Percentiles rank a stretch among this genome's conserved stretches.
phyloP scores from a whole-genome alignment of 768 basidiomycete species.

The Termitomyces sp. region DNA sequence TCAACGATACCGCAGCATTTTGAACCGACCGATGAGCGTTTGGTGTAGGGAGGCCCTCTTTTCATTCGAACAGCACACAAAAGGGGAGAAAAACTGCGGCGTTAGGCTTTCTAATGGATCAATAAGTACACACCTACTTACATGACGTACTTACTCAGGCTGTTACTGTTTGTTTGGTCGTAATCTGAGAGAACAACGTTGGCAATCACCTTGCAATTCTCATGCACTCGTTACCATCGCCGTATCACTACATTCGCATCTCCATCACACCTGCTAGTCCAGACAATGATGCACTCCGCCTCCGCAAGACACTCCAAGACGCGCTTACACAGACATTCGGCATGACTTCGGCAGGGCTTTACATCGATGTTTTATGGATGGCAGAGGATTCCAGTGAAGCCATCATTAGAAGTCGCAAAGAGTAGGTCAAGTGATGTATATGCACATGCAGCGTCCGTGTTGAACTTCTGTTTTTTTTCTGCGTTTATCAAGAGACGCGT shows the following conservation, averaged over 20 bases:
- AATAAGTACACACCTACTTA: not conserved
- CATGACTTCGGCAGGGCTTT: slow-evolving; percentile 39
- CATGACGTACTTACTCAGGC: not conserved
- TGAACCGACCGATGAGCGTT: slow-evolving; percentile 1
- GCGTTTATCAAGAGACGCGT: slow-evolving; percentile 24
- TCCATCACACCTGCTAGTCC: slow-evolving; percentile 29
- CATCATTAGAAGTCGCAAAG: slow-evolving; percentile 34
- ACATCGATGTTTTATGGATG: slow-evolving; percentile 58
- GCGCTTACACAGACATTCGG: slow-evolving; percentile 52
- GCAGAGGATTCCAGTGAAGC: slow-evolving; percentile 31
- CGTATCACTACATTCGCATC: slow-evolving; percentile 43
- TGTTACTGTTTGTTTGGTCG: slow-evolving; percentile 4
- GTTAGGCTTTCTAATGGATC: not conserved
- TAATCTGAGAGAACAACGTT: not conserved
- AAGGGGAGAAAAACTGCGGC: not conserved
- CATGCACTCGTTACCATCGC: slow-evolving; percentile 16
- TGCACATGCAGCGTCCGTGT: not conserved
- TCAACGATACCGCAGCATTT: slow-evolving; percentile 50
- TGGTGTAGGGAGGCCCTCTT: not conserved
- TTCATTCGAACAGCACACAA: not conserved
- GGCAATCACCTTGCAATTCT: not conserved
- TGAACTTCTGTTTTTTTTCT: not conserved
- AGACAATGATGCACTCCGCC: slow-evolving; percentile 30
- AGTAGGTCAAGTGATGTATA: slow-evolving; percentile 23
- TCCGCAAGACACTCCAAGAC: slow-evolving; percentile 54